A percentile compares a stretch with the other conserved stretches of the same genome.
Conservation (phyloP, 2,329 filamentous ascomycete genomes). For the Plectosphaerella cucumerina region DNA sequence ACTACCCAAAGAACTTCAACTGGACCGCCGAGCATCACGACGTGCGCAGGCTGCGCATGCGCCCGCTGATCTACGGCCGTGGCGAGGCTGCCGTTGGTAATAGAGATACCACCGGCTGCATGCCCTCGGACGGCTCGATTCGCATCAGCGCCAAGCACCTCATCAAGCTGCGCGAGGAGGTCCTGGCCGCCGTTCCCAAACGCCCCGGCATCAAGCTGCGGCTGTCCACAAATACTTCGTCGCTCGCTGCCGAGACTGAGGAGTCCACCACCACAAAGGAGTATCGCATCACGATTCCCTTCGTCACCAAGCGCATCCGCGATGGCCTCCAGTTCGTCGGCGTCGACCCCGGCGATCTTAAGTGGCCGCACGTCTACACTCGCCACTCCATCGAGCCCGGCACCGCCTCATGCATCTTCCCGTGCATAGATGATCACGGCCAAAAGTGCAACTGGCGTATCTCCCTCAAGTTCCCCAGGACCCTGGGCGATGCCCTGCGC, state of each 20-base stretch:
- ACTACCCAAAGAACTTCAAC: constrained; percentile 56
- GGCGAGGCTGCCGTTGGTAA: constrained; percentile 51
- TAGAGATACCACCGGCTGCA: constrained; percentile 51
- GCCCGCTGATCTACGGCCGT: constrained; percentile 45
- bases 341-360: constrained; percentile 69
- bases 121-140: constrained; percentile 51
- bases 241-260: constrained; percentile 18
- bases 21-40: constrained; percentile 72
- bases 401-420: constrained; percentile 81
- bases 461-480: constrained; percentile 79
- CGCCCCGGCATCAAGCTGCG: constrained; percentile 39
- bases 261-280: constrained; percentile 31
- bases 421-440: constrained; percentile 82
- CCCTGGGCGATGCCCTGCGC: constrained; percentile 71
- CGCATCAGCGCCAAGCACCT: constrained; percentile 35
- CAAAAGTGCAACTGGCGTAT: constrained; percentile 84
- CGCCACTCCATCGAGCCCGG: constrained; percentile 75
- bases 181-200: constrained; percentile 5
- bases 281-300: constrained; percentile 63
- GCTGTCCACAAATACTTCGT: constrained; percentile 30
- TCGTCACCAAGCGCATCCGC: constrained; percentile 67
- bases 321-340: constrained; percentile 93
- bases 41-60: constrained; percentile 64
- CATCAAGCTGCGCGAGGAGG: constrained; percentile 10
- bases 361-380: constrained; percentile 91